Percentiles rank a stretch among this genome's conserved stretches.
Conservation (phyloP, 768 basidiomycete species). For the Trametes villosa region DNA sequence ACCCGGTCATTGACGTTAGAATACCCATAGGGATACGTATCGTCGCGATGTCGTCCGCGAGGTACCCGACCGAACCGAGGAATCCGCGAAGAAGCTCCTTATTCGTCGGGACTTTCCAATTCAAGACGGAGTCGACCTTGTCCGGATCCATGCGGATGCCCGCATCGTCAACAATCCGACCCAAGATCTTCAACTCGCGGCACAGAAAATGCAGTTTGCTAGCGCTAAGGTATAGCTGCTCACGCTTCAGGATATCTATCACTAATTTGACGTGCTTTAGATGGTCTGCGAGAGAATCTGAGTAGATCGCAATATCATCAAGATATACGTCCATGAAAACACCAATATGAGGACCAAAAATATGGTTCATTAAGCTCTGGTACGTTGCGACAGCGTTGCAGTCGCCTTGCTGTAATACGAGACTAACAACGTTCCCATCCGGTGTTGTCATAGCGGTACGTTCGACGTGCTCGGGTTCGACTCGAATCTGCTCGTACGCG, state of each 20-base stretch:
- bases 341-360: slow-evolving; percentile 33
- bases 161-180: slow-evolving; percentile 39
- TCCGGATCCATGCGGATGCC: slow-evolving; percentile 49
- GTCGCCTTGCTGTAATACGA: slow-evolving; percentile 38
- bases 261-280: slow-evolving; percentile 26
- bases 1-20: slow-evolving; percentile 28
- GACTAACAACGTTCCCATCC: slow-evolving; percentile 36
- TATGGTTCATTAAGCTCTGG: slow-evolving; percentile 34
- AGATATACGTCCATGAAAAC: slow-evolving; percentile 38
- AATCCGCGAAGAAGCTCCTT: slow-evolving; percentile 41
- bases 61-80: slow-evolving; percentile 35
- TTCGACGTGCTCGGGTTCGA: slow-evolving; percentile 27
- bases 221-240: slow-evolving; percentile 26
- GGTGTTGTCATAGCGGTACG: slow-evolving; percentile 32
- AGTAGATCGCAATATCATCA: slow-evolving; percentile 39
- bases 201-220: slow-evolving; percentile 32
- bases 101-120: slow-evolving; percentile 37
- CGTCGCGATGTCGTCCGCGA: slow-evolving; percentile 38
- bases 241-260: slow-evolving; percentile 10
- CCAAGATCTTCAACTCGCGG: slow-evolving; percentile 31
- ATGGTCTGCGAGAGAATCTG: slow-evolving; percentile 32
- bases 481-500: slow-evolving; percentile 36
- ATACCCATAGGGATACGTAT: slow-evolving; percentile 45
- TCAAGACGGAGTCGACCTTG: slow-evolving; percentile 43
- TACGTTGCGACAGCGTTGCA: slow-evolving; percentile 37